Percentiles rank a stretch among this genome's conserved stretches.
phyloP scores from a whole-genome alignment of 768 basidiomycete species.

The Gloeopeniophorella convolvens region DNA sequence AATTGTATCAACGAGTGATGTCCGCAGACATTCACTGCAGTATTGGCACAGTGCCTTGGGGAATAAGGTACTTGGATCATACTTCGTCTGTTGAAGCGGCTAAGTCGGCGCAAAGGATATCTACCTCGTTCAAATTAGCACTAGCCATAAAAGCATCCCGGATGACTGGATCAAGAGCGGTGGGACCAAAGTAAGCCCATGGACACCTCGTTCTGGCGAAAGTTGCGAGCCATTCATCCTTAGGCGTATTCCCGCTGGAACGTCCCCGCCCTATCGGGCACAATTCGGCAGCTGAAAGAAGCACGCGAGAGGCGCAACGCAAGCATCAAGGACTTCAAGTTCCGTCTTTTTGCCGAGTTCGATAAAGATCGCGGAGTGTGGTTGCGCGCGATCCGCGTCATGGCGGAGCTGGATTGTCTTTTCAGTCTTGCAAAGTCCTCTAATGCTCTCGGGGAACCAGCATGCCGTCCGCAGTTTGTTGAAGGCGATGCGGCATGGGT shows the following conservation, averaged over 20 bases:
- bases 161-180: conserved; percentile 76
- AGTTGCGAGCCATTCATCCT: no score
- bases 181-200: conserved; percentile 61
- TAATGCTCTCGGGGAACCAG: conserved; percentile 83
- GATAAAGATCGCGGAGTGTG: conserved; percentile 74
- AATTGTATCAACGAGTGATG: conserved; percentile 3
- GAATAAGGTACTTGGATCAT: conserved; percentile 51
- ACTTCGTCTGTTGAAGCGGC: background rate
- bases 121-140: conserved; percentile 74
- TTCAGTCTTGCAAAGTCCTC: conserved; percentile 89
- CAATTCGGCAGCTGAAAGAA: conserved; percentile 83
- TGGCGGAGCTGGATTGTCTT: conserved; percentile 95
- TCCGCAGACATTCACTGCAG: conserved; percentile 41
- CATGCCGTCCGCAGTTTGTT: conserved; percentile 86
- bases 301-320: conserved; percentile 82
- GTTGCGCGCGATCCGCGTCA: conserved; percentile 76
- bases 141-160: conserved; percentile 58
- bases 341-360: conserved; percentile 72
- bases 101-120: conserved; percentile 57
- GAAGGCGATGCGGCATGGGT: conserved; percentile 74
- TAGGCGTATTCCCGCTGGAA: conserved; percentile 74
- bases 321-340: conserved; percentile 79
- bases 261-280: conserved; percentile 62
- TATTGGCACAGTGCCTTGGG: conserved; percentile 80
- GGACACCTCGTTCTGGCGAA: no score